Evolutionary conservation across 176 grass and related monocot species (phyloP).

Genomic region (Aechmea fasciata): DNA sequence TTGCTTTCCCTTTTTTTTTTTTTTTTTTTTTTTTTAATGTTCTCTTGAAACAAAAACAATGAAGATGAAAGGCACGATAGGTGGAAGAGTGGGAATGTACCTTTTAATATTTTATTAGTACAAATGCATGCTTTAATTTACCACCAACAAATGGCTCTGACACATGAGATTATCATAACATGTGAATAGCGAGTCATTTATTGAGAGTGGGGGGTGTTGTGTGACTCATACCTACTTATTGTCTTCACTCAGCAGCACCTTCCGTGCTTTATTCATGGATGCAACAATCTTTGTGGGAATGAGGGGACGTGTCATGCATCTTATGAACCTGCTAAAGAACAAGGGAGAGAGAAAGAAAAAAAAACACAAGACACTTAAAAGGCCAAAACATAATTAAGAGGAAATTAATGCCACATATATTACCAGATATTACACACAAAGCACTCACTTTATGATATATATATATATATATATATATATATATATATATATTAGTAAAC

Average conservation of each 20-base stretch:
- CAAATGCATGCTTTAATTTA: neutral
- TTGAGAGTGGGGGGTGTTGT: neutral
- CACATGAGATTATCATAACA: neutral
- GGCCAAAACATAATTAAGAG: neutral
- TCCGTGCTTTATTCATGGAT: slow-evolving; percentile 3
- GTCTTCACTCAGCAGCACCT: neutral
- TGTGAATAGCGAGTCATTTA: neutral
- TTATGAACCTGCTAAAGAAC: slow-evolving; percentile 10
- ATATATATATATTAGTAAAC: neutral
- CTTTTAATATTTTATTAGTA: slow-evolving; percentile 8
- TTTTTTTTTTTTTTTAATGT: neutral
- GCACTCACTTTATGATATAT: neutral
- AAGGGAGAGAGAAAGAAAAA: neutral
- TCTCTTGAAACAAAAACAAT: neutral
- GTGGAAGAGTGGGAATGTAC: neutral
- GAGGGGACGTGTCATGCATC: slow-evolving; percentile 3
- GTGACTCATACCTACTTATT: slow-evolving; percentile 2
- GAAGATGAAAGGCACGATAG: neutral
- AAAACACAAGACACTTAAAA: neutral
- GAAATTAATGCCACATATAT: neutral
- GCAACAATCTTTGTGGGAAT: slow-evolving; percentile 10
- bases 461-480: neutral
- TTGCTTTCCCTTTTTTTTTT: neutral
- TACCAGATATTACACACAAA: neutral
- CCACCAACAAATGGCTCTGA: neutral